These are phyloP conservation scores for Acer saccharum DNA, from an alignment of 345 rosid species.

Conservation along the genomic window DNA sequence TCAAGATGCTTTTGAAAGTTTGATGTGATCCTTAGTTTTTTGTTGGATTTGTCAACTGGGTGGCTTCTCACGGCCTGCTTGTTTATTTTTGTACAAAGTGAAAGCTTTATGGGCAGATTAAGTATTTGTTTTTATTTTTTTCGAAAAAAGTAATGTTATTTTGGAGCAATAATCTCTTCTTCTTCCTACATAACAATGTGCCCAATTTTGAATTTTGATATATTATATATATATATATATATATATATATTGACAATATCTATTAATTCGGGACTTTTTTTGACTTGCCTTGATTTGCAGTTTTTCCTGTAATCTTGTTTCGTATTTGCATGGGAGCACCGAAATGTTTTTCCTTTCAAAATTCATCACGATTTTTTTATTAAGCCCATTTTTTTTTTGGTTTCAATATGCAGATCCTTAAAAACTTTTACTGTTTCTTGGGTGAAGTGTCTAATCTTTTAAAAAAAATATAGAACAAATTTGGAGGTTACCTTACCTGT, in stretches of 20 bases:
- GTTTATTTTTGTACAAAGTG: not conserved
- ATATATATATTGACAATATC: no score
- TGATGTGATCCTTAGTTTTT: not conserved
- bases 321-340: not conserved
- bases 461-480: not conserved
- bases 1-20: not conserved
- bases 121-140: not conserved
- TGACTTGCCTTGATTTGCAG: not conserved
- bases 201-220: not conserved
- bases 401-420: not conserved
- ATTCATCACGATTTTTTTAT: not conserved
- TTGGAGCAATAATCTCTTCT: not conserved
- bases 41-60: not conserved
- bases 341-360: not conserved
- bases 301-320: not conserved
- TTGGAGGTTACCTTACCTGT: not conserved
- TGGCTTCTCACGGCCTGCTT: not conserved
- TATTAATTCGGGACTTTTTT: no score
- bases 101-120: not conserved
- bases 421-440: not conserved
- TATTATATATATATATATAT: not conserved
- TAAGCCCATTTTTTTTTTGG: not conserved
- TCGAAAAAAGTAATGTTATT: not conserved
- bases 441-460: slow-evolving; percentile 2
- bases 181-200: not conserved